A percentile compares a stretch with the other conserved stretches of the same genome.
phyloP scores from a whole-genome alignment of 805 yeast species.

The Pichia cabralensis region DNA sequence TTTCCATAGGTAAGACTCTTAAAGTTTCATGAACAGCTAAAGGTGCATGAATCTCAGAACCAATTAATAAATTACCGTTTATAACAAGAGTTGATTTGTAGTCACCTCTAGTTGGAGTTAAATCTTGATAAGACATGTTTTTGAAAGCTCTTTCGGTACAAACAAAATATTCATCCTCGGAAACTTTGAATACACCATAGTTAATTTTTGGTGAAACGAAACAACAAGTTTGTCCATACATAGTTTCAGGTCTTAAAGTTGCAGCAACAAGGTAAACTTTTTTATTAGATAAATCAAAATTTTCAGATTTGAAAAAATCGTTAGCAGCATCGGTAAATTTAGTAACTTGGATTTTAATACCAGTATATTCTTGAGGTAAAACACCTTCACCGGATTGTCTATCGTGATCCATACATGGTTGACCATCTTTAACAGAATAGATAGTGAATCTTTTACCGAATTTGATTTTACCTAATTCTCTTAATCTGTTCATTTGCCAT shows the following conservation, averaged over 20 bases:
- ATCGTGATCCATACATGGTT: constrained; percentile 99
- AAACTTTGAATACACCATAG: constrained; percentile 86
- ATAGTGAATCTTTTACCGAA: constrained; percentile 98
- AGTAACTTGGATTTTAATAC: constrained; percentile 70
- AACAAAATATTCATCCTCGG: constrained; percentile 62
- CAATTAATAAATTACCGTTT: constrained; percentile 67
- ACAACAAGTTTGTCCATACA: constrained; percentile 98
- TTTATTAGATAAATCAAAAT: constrained; percentile 40
- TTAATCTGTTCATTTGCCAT: constrained; percentile 92
- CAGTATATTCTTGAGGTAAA: constrained; percentile 92
- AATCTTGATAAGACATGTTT: constrained; percentile 91
- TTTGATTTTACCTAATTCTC: constrained; percentile 81
- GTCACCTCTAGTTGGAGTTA: constrained; percentile 82
- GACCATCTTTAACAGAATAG: constrained; percentile 96
- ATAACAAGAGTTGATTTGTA: constrained; percentile 51
- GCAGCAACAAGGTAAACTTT: constrained; percentile 86
- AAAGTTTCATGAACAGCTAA: constrained; percentile 58
- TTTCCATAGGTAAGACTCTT: constrained; percentile 93
- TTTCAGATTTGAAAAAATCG: constrained; percentile 40
- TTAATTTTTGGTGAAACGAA: constrained; percentile 91
- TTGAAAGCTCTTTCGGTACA: constrained; percentile 94
- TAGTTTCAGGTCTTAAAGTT: constrained; percentile 95
- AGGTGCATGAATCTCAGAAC: constrained; percentile 83
- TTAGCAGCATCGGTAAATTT: constrained; percentile 52
- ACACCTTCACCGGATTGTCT: constrained; percentile 96